Conservation (phyloP, 768 basidiomycete genomes). For the Kwoniella mangroviensis region DNA sequence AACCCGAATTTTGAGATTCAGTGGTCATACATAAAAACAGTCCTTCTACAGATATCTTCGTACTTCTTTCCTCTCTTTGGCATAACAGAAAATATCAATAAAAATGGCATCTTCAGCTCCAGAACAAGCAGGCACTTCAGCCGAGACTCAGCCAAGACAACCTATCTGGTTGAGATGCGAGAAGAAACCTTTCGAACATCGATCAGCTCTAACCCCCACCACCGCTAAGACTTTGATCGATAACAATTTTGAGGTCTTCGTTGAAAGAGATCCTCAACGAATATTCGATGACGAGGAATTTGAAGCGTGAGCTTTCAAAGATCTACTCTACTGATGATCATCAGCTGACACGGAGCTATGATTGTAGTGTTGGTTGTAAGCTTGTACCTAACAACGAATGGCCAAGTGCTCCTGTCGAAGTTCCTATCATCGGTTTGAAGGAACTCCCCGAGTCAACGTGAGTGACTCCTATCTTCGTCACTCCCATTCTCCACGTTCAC, state of each 20-base stretch:
- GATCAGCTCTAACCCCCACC: constrained; percentile 89
- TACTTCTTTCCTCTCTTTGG: neutral
- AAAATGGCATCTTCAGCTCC: constrained; percentile 32
- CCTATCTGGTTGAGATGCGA: constrained; percentile 94
- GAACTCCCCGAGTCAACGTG: constrained; percentile 80
- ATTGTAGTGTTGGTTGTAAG: constrained; percentile 79
- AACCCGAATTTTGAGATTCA: neutral
- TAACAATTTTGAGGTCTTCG: constrained; percentile 84
- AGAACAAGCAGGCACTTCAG: constrained; percentile 51
- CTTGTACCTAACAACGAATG: constrained; percentile 87
- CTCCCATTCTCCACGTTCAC: no score
- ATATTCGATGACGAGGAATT: constrained; percentile 94
- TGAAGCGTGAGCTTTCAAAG: constrained; percentile 69
- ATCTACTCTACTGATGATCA: neutral
- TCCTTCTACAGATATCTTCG: neutral
- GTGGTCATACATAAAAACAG: neutral
- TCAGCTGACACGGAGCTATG: constrained; percentile 13
- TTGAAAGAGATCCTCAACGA: constrained; percentile 90
- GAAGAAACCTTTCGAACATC: constrained; percentile 91
- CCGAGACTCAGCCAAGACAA: constrained; percentile 54
- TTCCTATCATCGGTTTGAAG: constrained; percentile 92
- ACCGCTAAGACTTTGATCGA: constrained; percentile 86
- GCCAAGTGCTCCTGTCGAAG: constrained; percentile 73
- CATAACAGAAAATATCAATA: neutral
- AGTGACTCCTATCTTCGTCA: constrained; percentile 17